Evolutionary conservation across 768 basidiomycete species (phyloP).

Genomic region (Phanerochaete sordida): DNA sequence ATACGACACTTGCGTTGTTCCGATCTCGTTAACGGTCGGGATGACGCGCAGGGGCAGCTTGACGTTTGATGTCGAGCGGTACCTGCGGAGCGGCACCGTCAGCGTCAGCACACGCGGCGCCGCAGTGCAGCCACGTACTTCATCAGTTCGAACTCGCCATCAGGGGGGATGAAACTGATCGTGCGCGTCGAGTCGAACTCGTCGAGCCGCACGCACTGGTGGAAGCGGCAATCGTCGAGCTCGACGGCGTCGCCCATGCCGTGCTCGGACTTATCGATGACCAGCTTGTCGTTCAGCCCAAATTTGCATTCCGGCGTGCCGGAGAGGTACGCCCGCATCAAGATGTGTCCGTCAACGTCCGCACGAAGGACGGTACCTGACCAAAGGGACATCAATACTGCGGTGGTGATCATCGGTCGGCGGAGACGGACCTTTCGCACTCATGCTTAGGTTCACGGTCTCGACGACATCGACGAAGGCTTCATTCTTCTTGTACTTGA

Average conservation of each 20-base stretch:
- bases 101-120: background rate
- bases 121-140: slow-evolving; percentile 35
- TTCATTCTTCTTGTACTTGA: slow-evolving; percentile 99
- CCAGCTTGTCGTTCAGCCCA: slow-evolving; percentile 96
- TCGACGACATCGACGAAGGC: slow-evolving; percentile 99
- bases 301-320: slow-evolving; percentile 99
- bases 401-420: background rate
- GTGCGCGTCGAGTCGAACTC: slow-evolving; percentile 93
- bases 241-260: slow-evolving; percentile 75
- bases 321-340: slow-evolving; percentile 96
- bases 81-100: slow-evolving; percentile 44
- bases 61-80: slow-evolving; percentile 93
- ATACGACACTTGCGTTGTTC: slow-evolving; percentile 90
- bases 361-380: slow-evolving; percentile 87
- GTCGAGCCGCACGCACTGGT: slow-evolving; percentile 93
- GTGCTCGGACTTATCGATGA: slow-evolving; percentile 80
- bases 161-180: slow-evolving; percentile 96
- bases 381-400: background rate
- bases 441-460: slow-evolving; percentile 95
- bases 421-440: slow-evolving; percentile 73
- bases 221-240: slow-evolving; percentile 97
- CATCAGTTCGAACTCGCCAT: slow-evolving; percentile 99
- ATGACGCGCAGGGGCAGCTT: slow-evolving; percentile 90
- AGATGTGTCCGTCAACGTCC: slow-evolving; percentile 96
- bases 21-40: slow-evolving; percentile 89